Base-by-base conservation (phyloP, 768 basidiomycete genomes). In the Grammothele lineata region DNA sequence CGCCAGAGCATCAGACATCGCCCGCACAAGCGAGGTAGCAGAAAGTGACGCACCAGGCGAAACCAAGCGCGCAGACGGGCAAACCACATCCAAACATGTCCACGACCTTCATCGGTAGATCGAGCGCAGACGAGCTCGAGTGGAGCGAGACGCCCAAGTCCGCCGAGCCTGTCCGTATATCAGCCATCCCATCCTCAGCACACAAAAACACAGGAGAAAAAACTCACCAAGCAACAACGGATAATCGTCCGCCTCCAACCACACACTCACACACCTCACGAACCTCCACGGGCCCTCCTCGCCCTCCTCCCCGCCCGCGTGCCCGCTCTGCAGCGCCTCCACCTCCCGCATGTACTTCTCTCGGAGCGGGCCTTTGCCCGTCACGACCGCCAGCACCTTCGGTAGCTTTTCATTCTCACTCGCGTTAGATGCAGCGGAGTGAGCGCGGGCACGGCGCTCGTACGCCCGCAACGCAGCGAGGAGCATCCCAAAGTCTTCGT, bases 21-120 rank as follows among this genome's bases (percentile, higher is more conserved):
- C n/a, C n/a, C n/a, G n/a, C 25, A 5, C 11, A 37, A 44, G 35
- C 43, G 33, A n/a, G 18, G 40, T 23, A 14, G 48, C 17, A 26
- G 12, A 15, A 8, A 4, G 19, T 23, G 11, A 56, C 79, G n/a
- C 51, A 94, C 93, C 91, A 95, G 34, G 74, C 68, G 60, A 95
- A 99, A 40, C 83, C 74, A 3, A 92, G 74, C 0, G 96, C 94
- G 51, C 94, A 87, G 7, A 97, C 96, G 0, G 95, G 95, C 46
- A 98, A 71, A 4, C 86, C 86, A 57, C 94, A 97, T 4, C 96
- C 96, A 69, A 98, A 97, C 95, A 98, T 97, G 64, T 99, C 96
- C 6, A 99, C 92, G 4, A 99, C 83, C 66, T 99, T 99, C 96
- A 99, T 99, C 3, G 96, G 96, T 45, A 99, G 70, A 66, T 99